Percentiles rank a stretch among this genome's conserved stretches.
These are phyloP conservation scores for Orbilia blumenaviensis DNA, from an alignment of 2,329 filamentous ascomycete species.

Conservation along the genomic window DNA sequence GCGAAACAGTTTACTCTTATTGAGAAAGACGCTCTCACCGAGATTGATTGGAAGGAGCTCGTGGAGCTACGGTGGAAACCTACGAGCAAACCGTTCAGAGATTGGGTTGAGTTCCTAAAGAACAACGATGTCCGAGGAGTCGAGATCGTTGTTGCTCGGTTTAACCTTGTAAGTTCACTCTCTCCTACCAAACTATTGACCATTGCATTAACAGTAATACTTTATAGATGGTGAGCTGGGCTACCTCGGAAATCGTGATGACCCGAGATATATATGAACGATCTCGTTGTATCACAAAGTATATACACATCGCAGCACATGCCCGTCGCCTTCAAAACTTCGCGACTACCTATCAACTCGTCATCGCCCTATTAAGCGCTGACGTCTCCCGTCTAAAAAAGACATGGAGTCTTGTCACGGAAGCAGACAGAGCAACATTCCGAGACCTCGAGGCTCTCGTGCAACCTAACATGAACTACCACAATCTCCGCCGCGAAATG, in stretches of 20 bases:
- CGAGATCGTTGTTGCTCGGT: slow-evolving; percentile 83
- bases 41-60: slow-evolving; percentile 87
- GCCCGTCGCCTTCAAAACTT: slow-evolving; percentile 81
- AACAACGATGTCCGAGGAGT: slow-evolving; percentile 77
- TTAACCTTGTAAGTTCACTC: slow-evolving; percentile 70
- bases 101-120: slow-evolving; percentile 83
- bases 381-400: slow-evolving; percentile 73
- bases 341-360: slow-evolving; percentile 82
- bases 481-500: slow-evolving; percentile 80
- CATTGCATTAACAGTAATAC: neutral
- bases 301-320: slow-evolving; percentile 80
- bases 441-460: slow-evolving; percentile 76
- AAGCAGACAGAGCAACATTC: slow-evolving; percentile 72
- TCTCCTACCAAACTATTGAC: neutral
- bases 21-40: slow-evolving; percentile 84
- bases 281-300: slow-evolving; percentile 79
- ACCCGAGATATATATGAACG: slow-evolving; percentile 77
- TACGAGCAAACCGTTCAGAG: slow-evolving; percentile 71
- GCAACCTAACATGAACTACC: slow-evolving; percentile 80
- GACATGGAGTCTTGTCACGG: slow-evolving; percentile 77
- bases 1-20: slow-evolving; percentile 86
- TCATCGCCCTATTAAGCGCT: slow-evolving; percentile 77
- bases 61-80: slow-evolving; percentile 86
- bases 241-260: slow-evolving; percentile 79
- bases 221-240: slow-evolving; percentile 78